Evolutionary conservation across 1,284 basidiomycete species (phyloP).

Genomic region (Apiotrichum laibachii): DNA sequence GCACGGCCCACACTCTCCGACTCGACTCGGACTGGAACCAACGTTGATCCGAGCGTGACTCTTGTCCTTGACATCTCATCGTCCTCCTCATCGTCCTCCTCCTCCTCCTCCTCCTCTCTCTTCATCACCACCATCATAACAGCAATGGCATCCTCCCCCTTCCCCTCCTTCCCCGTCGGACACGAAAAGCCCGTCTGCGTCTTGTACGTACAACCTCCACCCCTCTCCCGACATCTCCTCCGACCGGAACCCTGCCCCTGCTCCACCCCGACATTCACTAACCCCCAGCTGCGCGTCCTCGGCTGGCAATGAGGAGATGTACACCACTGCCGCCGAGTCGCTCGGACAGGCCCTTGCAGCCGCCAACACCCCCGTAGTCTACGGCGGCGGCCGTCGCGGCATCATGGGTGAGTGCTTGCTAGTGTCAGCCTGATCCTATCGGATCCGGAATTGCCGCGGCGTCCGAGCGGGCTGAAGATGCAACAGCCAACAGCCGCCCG

Average conservation of each 20-base stretch:
- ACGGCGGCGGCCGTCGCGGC: slow-evolving; percentile 79
- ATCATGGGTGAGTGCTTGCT: slow-evolving; percentile 64
- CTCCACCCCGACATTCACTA: slow-evolving; percentile 34
- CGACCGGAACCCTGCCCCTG: slow-evolving; percentile 34
- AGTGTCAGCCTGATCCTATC: neutral
- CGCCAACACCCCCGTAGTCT: slow-evolving; percentile 67
- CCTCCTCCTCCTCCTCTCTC: neutral
- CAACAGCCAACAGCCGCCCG: too few relatives aligned
- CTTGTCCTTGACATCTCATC: too few relatives aligned
- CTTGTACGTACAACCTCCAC: slow-evolving; percentile 39
- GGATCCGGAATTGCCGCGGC: too few relatives aligned
- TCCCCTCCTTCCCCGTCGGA: slow-evolving; percentile 24
- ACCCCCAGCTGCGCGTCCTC: slow-evolving; percentile 65
- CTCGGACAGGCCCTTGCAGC: slow-evolving; percentile 70
- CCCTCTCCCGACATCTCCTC: too few relatives aligned
- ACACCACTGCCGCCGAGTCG: slow-evolving; percentile 67
- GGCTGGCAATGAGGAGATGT: slow-evolving; percentile 62
- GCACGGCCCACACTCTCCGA: too few relatives aligned
- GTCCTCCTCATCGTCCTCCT: too few relatives aligned
- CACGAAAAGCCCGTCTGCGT: slow-evolving; percentile 47
- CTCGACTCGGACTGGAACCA: too few relatives aligned
- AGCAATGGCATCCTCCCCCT: neutral
- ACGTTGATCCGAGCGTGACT: too few relatives aligned
- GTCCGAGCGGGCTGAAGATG: too few relatives aligned
- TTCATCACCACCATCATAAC: neutral